Conservation (phyloP, 768 basidiomycete species). For the Trametes cubensis region DNA sequence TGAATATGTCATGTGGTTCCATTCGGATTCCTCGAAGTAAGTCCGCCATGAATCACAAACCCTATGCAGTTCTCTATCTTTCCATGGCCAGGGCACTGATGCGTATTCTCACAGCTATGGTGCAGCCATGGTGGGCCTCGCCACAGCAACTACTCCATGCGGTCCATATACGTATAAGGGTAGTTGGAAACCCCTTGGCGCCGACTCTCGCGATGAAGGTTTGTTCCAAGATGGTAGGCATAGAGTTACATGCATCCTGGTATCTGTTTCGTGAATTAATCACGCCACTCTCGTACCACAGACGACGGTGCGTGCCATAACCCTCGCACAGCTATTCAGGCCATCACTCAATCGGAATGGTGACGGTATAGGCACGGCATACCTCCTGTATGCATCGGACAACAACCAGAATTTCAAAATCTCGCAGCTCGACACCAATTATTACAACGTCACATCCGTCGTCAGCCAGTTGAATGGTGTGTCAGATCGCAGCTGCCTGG, state of each 20-base stretch:
- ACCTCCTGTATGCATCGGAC: constrained; percentile 66
- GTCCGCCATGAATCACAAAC: constrained; percentile 8
- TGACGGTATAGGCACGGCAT: constrained; percentile 43
- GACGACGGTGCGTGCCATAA: neutral
- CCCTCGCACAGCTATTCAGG: no score
- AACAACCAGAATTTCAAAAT: constrained; percentile 75
- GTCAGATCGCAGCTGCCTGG: constrained; percentile 3
- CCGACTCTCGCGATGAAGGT: constrained; percentile 62
- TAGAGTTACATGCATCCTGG: no score
- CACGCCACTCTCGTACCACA: neutral
- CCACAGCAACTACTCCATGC: constrained; percentile 58
- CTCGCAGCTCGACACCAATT: constrained; percentile 55
- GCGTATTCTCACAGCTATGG: constrained; percentile 49
- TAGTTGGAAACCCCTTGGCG: constrained; percentile 59
- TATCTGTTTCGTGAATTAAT: neutral
- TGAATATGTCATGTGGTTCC: constrained; percentile 76
- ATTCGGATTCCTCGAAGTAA: constrained; percentile 63
- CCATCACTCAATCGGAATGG: no score
- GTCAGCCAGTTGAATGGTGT: constrained; percentile 50
- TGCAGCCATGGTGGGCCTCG: constrained; percentile 64
- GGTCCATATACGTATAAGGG: constrained; percentile 60
- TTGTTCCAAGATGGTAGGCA: constrained; percentile 57
- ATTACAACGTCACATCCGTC: constrained; percentile 55
- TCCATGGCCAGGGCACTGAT: neutral
- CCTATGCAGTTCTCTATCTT: neutral